phyloP scores from a whole-genome alignment of 768 basidiomycete species.

The Leucogyrophana mollusca region DNA sequence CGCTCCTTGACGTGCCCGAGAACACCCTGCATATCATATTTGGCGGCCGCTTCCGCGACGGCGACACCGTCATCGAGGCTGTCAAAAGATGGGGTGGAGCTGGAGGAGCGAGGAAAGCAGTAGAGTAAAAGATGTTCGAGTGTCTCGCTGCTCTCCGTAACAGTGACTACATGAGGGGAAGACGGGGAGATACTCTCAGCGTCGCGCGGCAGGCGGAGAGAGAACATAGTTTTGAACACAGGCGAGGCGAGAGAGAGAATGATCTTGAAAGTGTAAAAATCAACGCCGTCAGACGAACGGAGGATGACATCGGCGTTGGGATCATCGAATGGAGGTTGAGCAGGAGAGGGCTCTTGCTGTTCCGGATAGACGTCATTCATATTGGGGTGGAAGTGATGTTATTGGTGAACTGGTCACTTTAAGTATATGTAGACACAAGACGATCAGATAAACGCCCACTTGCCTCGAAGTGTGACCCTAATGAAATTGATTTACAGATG shows the following conservation, averaged over 20 bases:
- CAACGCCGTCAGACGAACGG: conserved; percentile 6
- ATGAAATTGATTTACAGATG: too few relatives aligned
- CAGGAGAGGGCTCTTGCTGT: neutral
- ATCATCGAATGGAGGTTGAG: conserved; percentile 6
- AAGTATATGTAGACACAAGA: too few relatives aligned
- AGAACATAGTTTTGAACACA: conserved; percentile 48
- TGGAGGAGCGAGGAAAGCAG: conserved; percentile 26
- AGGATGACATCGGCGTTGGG: conserved; percentile 13
- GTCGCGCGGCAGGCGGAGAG: conserved; percentile 33
- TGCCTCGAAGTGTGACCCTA: too few relatives aligned
- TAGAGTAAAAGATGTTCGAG: conserved; percentile 17
- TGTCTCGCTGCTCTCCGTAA: conserved; percentile 16
- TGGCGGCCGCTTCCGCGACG: conserved; percentile 20
- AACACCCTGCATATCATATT: conserved; percentile 27
- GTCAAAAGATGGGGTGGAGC: conserved; percentile 15
- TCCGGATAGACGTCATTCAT: too few relatives aligned
- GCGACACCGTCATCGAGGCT: conserved; percentile 17
- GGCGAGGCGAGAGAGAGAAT: conserved; percentile 48
- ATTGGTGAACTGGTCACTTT: too few relatives aligned
- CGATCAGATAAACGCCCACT: too few relatives aligned
- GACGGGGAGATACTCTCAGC: neutral
- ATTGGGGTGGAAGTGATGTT: too few relatives aligned
- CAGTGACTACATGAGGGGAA: neutral
- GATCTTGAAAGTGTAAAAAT: conserved; percentile 15
- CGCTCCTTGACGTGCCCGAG: conserved; percentile 11